Conservation (phyloP, 495 filamentous ascomycete genomes). For the Aspergillus sclerotioniger region DNA sequence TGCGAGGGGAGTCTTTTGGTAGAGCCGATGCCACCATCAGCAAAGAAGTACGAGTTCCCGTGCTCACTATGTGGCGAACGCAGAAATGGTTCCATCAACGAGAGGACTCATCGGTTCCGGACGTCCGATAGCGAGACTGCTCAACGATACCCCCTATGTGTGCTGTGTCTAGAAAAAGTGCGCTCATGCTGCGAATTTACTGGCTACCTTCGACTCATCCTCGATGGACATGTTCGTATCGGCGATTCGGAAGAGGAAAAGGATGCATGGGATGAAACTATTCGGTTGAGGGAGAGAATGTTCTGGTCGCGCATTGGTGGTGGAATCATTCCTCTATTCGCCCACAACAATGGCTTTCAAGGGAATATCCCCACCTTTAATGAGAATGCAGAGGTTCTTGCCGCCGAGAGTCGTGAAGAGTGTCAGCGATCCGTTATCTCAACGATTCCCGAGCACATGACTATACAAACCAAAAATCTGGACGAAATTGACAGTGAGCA, state of each 20-base stretch:
- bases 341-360: constrained; percentile 20
- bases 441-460: not conserved
- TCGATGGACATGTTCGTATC: constrained; percentile 79
- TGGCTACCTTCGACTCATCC: constrained; percentile 82
- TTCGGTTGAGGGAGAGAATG: constrained; percentile 85
- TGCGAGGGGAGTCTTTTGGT: constrained; percentile 85
- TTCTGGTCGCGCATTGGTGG: constrained; percentile 93
- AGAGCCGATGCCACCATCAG: constrained; percentile 70
- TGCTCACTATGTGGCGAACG: constrained; percentile 89
- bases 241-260: constrained; percentile 75
- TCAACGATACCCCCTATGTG: constrained; percentile 85
- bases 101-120: constrained; percentile 84
- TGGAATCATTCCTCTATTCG: constrained; percentile 72
- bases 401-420: constrained; percentile 1
- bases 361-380: not conserved
- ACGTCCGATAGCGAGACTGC: constrained; percentile 81
- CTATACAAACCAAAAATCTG: not conserved
- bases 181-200: constrained; percentile 89
- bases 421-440: not conserved
- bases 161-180: constrained; percentile 79
- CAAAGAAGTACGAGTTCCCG: constrained; percentile 61
- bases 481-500: constrained; percentile 5
- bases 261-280: constrained; percentile 89
- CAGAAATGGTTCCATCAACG: constrained; percentile 63
- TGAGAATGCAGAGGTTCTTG: not conserved